Conservation (phyloP, 1,284 basidiomycete genomes). For the Schizophyllum commune region DNA sequence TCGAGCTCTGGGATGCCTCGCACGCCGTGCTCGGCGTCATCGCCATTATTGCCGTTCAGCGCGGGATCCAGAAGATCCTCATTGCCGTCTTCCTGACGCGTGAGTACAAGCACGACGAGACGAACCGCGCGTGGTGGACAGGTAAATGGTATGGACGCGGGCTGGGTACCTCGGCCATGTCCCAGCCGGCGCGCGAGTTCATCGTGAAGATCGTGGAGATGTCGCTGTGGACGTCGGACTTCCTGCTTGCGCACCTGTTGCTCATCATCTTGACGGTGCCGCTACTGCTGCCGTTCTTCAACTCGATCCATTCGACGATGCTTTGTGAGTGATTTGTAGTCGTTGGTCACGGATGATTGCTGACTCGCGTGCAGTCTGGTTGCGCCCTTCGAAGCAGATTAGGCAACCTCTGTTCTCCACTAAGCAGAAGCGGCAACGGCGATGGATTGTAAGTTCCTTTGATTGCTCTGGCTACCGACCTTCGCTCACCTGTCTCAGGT, state of each 20-base stretch:
- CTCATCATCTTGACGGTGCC: constrained; percentile 82
- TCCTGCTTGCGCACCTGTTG: constrained; percentile 75
- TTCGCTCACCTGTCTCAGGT: constrained; percentile 33
- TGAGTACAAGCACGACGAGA: constrained; percentile 96
- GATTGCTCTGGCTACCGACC: neutral
- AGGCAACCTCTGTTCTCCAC: constrained; percentile 92
- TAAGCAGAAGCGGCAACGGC: constrained; percentile 84
- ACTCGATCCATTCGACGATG: constrained; percentile 87
- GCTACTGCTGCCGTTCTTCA: constrained; percentile 79
- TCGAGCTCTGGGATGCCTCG: constrained; percentile 93
- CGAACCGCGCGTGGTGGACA: constrained; percentile 98
- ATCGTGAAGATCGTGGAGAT: constrained; percentile 97
- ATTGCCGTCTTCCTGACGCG: constrained; percentile 90
- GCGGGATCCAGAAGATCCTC: constrained; percentile 87
- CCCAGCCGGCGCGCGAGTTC: constrained; percentile 92
- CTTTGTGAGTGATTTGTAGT: constrained; percentile 50
- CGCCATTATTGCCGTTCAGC: constrained; percentile 80
- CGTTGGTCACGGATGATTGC: constrained; percentile 7
- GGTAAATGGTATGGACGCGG: constrained; percentile 95
- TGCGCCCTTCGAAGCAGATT: constrained; percentile 89
- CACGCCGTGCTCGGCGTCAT: constrained; percentile 89
- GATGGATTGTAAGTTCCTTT: constrained; percentile 71
- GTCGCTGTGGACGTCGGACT: constrained; percentile 91
- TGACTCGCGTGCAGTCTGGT: constrained; percentile 58
- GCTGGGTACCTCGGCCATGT: constrained; percentile 81